These are phyloP conservation scores for Monilinia fructigena DNA, from an alignment of 2,329 filamentous ascomycete species.

Conservation along the genomic window DNA sequence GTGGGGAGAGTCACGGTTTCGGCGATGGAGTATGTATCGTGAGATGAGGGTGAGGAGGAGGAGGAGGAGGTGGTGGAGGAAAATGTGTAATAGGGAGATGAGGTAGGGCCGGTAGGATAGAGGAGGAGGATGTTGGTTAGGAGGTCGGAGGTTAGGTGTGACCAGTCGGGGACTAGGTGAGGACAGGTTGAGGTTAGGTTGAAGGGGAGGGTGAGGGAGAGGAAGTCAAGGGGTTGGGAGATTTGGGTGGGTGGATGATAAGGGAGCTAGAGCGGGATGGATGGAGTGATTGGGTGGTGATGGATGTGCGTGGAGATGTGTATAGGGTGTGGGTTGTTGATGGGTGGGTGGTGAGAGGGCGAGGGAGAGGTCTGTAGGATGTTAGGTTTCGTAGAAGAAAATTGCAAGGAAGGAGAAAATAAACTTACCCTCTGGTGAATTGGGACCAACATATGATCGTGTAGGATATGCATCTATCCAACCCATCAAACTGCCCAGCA, in stretches of 20 bases:
- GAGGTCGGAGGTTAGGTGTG: neutral
- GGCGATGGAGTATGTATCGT: neutral
- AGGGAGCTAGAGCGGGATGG: neutral
- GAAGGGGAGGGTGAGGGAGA: neutral
- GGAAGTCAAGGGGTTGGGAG: neutral
- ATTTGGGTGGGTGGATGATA: neutral
- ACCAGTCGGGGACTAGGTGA: neutral
- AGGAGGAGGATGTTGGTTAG: neutral
- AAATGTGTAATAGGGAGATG: neutral
- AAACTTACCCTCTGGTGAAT: too few relatives aligned
- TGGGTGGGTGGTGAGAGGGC: neutral
- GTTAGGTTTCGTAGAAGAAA: too few relatives aligned
- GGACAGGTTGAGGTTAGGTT: neutral
- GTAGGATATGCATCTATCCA: too few relatives aligned
- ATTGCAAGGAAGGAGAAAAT: too few relatives aligned
- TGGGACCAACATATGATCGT: too few relatives aligned
- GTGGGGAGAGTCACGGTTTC: neutral
- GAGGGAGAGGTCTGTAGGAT: too few relatives aligned
- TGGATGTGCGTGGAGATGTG: neutral
- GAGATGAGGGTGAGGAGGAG: neutral
- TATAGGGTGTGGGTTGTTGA: neutral
- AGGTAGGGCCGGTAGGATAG: neutral
- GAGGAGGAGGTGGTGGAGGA: neutral
- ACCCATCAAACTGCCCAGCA: too few relatives aligned
- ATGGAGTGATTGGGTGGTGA: too few relatives aligned